Evolutionary conservation across 2,329 filamentous ascomycete species (phyloP).

Genomic region (Colletotrichum sidae): DNA sequence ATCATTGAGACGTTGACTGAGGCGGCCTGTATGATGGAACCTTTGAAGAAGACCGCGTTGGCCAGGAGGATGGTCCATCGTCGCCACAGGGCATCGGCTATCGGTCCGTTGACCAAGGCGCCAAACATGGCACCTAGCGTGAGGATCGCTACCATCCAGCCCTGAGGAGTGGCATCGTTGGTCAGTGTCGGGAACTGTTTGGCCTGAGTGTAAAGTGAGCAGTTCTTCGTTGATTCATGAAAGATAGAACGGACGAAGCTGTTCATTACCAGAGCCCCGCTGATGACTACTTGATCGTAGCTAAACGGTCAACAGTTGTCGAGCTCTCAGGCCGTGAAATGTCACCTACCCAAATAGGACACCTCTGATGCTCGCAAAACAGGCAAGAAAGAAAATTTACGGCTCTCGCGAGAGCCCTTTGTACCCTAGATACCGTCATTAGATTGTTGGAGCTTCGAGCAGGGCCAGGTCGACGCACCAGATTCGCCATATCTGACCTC

Average conservation of each 20-base stretch:
- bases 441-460: accelerated
- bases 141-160: conserved; percentile 53
- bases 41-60: conserved; percentile 52
- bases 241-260: conserved; percentile 48
- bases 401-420: conserved; percentile 13
- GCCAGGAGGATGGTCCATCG: conserved; percentile 51
- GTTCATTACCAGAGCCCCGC: conserved; percentile 59
- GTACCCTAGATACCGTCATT: neutral
- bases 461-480: neutral
- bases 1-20: conserved; percentile 54
- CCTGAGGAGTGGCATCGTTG: conserved; percentile 14
- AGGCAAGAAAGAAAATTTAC: conserved; percentile 22
- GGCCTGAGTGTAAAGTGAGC: neutral
- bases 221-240: conserved; percentile 43
- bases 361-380: conserved; percentile 16
- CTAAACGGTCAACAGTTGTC: conserved; percentile 50
- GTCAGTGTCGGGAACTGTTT: conserved; percentile 19
- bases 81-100: conserved; percentile 49
- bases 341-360: conserved; percentile 6
- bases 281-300: conserved; percentile 62
- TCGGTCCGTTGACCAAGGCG: conserved; percentile 55
- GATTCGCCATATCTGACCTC: conserved; percentile 16
- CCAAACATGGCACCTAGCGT: conserved; percentile 67
- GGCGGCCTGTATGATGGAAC: conserved; percentile 57
- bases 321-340: too few species aligned